A percentile compares a stretch with the other conserved stretches of the same genome.
Evolutionary conservation across 2,329 filamentous ascomycete genomes (phyloP).

Genomic region (Elsinoe arachidis): DNA sequence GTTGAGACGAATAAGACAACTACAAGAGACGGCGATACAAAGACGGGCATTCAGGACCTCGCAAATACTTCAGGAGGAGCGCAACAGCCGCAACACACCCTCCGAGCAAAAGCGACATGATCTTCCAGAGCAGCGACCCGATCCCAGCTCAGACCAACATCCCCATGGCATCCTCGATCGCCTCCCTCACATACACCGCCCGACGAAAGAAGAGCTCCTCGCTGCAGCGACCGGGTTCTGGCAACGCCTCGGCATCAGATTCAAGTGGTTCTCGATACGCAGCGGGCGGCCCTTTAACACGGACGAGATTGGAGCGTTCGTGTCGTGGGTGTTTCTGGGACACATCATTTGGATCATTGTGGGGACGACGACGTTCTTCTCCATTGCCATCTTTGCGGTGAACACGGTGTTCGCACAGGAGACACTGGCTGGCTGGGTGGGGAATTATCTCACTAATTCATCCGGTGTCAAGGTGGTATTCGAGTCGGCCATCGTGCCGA

Average conservation of each 20-base stretch:
- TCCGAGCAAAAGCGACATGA: not conserved
- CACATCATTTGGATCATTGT: constrained; percentile 94
- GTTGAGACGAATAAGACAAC: not conserved
- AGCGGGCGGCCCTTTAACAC: constrained; percentile 90
- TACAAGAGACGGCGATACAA: not conserved
- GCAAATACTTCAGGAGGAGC: not conserved
- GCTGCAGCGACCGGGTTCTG: constrained; percentile 88
- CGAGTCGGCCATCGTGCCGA: constrained; percentile 93
- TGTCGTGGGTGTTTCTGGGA: constrained; percentile 89
- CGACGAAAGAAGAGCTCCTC: constrained; percentile 86
- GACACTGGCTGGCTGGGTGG: constrained; percentile 85
- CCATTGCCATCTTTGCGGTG: constrained; percentile 77
- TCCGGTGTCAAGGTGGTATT: constrained; percentile 92
- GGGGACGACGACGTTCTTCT: constrained; percentile 95
- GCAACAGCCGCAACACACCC: not conserved
- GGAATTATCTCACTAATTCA: constrained; percentile 89
- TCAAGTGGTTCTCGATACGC: constrained; percentile 96
- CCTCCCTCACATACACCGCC: constrained; percentile 63
- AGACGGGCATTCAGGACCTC: not conserved
- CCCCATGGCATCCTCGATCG: constrained; percentile 43
- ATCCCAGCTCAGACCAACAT: not conserved
- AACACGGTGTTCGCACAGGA: constrained; percentile 98
- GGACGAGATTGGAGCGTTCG: constrained; percentile 91
- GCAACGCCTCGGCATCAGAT: constrained; percentile 78
- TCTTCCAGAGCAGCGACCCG: not conserved